Percentiles rank a stretch among this genome's conserved stretches.
phyloP scores from a whole-genome alignment of 225 moss, liverwort and hornwort genomes.

The Physcomitrellopsis africana region DNA sequence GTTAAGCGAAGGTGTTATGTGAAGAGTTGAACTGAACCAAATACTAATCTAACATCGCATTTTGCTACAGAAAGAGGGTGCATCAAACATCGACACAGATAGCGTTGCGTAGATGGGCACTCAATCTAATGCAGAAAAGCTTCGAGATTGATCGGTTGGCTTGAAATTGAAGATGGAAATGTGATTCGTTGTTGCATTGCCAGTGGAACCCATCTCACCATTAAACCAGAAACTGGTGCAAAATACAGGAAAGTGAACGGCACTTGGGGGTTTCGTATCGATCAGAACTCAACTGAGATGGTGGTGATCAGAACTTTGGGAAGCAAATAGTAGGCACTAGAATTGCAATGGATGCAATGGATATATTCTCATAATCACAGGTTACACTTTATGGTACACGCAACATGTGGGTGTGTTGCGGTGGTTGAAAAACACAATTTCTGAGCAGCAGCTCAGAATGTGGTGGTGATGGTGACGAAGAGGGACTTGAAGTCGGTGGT shows the following conservation, averaged over 20 bases:
- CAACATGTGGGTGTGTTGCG: not conserved
- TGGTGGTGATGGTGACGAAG: conserved; percentile 40
- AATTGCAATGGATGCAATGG: not conserved
- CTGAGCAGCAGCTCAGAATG: conserved; percentile 38
- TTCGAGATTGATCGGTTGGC: not conserved
- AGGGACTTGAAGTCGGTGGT: conserved; percentile 58
- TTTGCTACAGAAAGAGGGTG: no score
- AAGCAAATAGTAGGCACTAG: no score
- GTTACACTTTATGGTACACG: conserved; percentile 18
- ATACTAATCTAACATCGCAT: no score
- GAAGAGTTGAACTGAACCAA: no score
- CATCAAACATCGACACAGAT: no score
- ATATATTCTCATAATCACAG: conserved; percentile 5
- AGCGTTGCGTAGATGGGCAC: no score
- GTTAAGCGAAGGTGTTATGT: no score
- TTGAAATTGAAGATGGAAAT: not conserved
- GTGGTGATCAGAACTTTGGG: not conserved
- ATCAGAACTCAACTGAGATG: conserved; percentile 3
- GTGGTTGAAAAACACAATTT: not conserved
- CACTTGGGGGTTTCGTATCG: not conserved
- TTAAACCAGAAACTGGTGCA: not conserved
- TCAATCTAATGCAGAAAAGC: no score
- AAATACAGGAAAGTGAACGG: not conserved
- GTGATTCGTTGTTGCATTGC: not conserved
- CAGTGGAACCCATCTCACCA: not conserved